Percentiles rank a stretch among this genome's conserved stretches.
These are phyloP conservation scores for Backusella parvicylindrica DNA, from an alignment of 192 early-diverging fungal genomes.

Conservation along the genomic window DNA sequence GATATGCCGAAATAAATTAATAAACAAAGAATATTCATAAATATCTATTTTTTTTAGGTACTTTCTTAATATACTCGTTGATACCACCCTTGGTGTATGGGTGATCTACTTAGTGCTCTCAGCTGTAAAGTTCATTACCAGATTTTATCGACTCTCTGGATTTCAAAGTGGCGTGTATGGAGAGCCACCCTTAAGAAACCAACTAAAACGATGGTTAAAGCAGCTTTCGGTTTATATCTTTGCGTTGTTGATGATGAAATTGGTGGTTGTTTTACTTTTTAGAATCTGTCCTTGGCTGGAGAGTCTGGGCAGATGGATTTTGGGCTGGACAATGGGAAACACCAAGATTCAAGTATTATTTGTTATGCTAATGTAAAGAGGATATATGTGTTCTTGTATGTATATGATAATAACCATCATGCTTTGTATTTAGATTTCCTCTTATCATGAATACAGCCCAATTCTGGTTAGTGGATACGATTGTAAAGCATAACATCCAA, in stretches of 20 bases:
- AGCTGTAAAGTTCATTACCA: conserved; percentile 41
- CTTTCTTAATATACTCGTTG: conserved; percentile 69
- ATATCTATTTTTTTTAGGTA: conserved; percentile 42
- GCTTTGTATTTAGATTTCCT: conserved; percentile 44
- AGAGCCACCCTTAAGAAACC: conserved; percentile 52
- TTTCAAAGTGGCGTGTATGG: conserved; percentile 74
- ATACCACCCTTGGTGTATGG: conserved; percentile 77
- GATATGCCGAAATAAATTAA: too few species aligned
- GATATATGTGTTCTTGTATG: background rate
- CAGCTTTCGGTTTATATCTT: conserved; percentile 63
- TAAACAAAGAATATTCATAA: background rate
- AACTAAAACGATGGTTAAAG: conserved; percentile 56
- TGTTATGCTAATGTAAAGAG: conserved; percentile 65
- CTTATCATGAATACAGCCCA: conserved; percentile 83
- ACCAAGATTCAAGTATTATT: conserved; percentile 68
- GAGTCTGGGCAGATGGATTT: conserved; percentile 58
- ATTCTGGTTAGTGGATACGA: conserved; percentile 64
- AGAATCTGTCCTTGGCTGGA: conserved; percentile 63
- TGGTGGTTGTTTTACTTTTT: conserved; percentile 61
- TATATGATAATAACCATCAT: background rate
- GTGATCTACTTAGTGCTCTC: conserved; percentile 64
- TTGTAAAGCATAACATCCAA: conserved; percentile 54
- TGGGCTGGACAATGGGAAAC: conserved; percentile 57
- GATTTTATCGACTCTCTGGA: conserved; percentile 40
- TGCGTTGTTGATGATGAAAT: conserved; percentile 68